Base-by-base conservation (phyloP, 2,329 filamentous ascomycete genomes). In the Pseudofabraea citricarpa region DNA sequence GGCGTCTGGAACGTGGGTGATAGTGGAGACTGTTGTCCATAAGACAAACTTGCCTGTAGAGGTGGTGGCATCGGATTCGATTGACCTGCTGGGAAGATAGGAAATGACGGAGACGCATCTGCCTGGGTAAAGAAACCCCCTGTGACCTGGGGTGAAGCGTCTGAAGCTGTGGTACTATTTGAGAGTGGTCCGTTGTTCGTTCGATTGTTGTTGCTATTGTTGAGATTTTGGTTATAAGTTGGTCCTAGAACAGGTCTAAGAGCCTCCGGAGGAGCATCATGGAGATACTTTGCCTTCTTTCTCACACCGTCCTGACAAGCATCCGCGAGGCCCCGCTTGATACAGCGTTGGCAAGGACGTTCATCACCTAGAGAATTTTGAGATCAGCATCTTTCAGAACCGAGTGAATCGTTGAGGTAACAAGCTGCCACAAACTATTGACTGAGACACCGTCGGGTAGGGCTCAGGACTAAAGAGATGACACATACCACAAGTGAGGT, bases 201-300 rank as follows among this genome's bases (percentile, higher is more conserved):
- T 29, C 36, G 46, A 54, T 52, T 76, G 71, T 13, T 72, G 70
- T 24, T 69, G 69, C 41, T 45, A 69, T 67, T 60, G 64, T 72
- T 59, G 76, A 56, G 35, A 19, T 19, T 67, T 67, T 49, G 77
- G 58, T 85, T 87, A 57, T 80, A 85, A 49, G 75, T 81, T 22
- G 83, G 80, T 5, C 84, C 83, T 37, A 93, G 75, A 32, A 93
- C 89, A n/a, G 90, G 88, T 61, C 91, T 79, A 49, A 96, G 73
- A 36, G 90, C 90, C 63, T 94, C 90, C 41, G 89, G 81, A 26
- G 91, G 90, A 20, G 91, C 90, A 74, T 97, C 93, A 61, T 97
- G 90, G 44, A 98, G 85, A 65, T 98, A 98, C 66, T 98, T 98
- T 41, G 93, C 93, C 75, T 97, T 98, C 68, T 98, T 98, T 51